Conservation (phyloP, 2,329 filamentous ascomycete genomes). For the Fusarium metavorans region DNA sequence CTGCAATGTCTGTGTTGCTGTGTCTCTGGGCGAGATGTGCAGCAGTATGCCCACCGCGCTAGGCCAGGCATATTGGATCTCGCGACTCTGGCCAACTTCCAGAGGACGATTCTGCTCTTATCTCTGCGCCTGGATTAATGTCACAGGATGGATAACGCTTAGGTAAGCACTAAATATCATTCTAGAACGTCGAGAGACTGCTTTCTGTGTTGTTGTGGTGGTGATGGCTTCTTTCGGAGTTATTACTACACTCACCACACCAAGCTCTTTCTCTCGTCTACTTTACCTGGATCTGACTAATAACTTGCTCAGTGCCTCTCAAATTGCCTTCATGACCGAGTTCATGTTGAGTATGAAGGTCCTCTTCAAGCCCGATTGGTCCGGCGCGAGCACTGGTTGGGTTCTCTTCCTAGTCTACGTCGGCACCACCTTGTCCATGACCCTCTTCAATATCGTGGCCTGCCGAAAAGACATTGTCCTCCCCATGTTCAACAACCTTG, state of each 20-base stretch:
- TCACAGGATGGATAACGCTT: constrained; percentile 69
- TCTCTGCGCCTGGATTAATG: constrained; percentile 71
- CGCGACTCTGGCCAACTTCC: constrained; percentile 51
- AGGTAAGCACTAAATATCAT: background rate
- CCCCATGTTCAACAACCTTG: constrained; percentile 67
- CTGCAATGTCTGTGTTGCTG: constrained; percentile 65
- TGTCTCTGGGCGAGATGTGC: constrained; percentile 67
- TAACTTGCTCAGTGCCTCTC: constrained; percentile 55
- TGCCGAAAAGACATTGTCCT: constrained; percentile 57
- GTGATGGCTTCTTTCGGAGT: background rate
- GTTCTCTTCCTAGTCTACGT: constrained; percentile 67
- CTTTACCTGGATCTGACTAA: background rate
- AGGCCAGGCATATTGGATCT: constrained; percentile 69
- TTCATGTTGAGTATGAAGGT: constrained; percentile 69
- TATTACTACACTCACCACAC: background rate
- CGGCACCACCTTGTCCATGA: constrained; percentile 60
- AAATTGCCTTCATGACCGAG: constrained; percentile 69
- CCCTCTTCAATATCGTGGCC: constrained; percentile 62
- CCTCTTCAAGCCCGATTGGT: constrained; percentile 63
- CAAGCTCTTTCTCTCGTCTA: background rate
- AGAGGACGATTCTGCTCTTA: constrained; percentile 64
- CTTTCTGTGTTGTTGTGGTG: background rate
- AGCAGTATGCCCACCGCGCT: constrained; percentile 71
- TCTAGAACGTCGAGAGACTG: background rate
- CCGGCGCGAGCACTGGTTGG: constrained; percentile 60